Percentiles rank a stretch among this genome's conserved stretches.
Conservation (phyloP, 164 flowering plant genomes). For the Vitis cinerea region DNA sequence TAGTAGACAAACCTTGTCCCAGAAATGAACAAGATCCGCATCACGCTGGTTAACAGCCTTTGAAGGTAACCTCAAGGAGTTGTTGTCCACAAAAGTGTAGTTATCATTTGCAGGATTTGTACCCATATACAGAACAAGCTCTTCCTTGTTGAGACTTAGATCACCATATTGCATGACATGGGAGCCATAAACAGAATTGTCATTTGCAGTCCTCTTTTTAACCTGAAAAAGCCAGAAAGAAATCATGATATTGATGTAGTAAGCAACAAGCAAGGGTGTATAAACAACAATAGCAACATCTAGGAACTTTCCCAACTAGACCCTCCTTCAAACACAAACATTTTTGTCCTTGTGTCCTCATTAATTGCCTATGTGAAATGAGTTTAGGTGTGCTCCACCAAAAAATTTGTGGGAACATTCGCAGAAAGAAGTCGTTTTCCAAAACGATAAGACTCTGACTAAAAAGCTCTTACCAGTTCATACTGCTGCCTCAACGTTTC, state of each 20-base stretch:
- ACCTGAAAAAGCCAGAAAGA: slow-evolving; percentile 49
- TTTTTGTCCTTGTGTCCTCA: neutral
- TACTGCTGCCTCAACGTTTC: slow-evolving; percentile 90
- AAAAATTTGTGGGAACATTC: neutral
- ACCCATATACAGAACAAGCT: slow-evolving; percentile 63
- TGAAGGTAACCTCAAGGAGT: slow-evolving; percentile 42
- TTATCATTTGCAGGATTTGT: slow-evolving; percentile 80
- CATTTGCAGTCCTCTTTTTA: slow-evolving; percentile 56
- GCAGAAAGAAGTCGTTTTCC: neutral
- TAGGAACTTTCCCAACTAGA: neutral
- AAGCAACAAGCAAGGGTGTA: neutral
- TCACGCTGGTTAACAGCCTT: slow-evolving; percentile 74
- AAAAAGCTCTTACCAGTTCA: slow-evolving; percentile 55
- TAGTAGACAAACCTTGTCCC: slow-evolving; percentile 60
- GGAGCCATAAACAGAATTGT: slow-evolving; percentile 49
- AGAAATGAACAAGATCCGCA: slow-evolving; percentile 82
- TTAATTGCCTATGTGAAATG: neutral
- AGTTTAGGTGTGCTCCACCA: neutral
- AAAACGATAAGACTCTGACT: neutral
- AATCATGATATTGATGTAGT: neutral
- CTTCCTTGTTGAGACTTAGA: slow-evolving; percentile 39
- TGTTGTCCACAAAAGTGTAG: slow-evolving; percentile 45
- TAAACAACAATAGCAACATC: neutral
- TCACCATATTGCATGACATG: slow-evolving; percentile 95
- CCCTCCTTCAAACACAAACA: neutral